These are phyloP conservation scores for Agrocybe chaxingu DNA, from an alignment of 768 basidiomycete species.

Conservation along the genomic window DNA sequence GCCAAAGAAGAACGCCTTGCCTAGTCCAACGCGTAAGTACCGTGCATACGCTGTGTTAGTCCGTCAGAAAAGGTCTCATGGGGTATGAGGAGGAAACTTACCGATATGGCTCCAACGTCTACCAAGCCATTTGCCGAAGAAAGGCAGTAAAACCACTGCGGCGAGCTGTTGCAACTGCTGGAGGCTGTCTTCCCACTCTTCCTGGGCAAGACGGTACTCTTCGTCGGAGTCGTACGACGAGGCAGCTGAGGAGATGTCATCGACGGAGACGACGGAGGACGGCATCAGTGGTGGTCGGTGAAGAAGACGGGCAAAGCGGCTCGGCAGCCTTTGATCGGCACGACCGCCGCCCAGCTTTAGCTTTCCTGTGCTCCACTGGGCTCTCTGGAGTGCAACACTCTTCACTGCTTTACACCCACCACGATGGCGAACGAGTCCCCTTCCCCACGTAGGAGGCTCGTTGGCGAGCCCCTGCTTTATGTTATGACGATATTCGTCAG, in stretches of 20 bases:
- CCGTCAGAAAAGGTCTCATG: slow-evolving; percentile 4
- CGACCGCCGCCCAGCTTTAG: slow-evolving; percentile 1
- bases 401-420: slow-evolving; percentile 3
- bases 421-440: slow-evolving; percentile 42
- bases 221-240: slow-evolving; percentile 65
- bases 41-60: slow-evolving; percentile 58
- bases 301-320: slow-evolving; percentile 14
- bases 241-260: slow-evolving; percentile 51
- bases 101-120: slow-evolving; percentile 85
- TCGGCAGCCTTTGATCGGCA: slow-evolving; percentile 15
- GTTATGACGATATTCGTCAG: slow-evolving; percentile 79
- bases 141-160: slow-evolving; percentile 78
- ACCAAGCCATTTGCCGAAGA: slow-evolving; percentile 86
- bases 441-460: slow-evolving; percentile 49
- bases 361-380: slow-evolving; percentile 13
- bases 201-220: slow-evolving; percentile 73
- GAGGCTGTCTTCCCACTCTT: slow-evolving; percentile 93
- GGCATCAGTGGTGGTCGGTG: slow-evolving; percentile 44
- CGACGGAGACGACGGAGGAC: slow-evolving; percentile 56
- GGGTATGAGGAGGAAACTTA: slow-evolving; percentile 35
- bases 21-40: slow-evolving; percentile 61
- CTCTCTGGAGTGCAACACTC: background rate
- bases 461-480: slow-evolving; percentile 77
- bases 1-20: slow-evolving; percentile 62
- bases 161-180: slow-evolving; percentile 80